Percentiles rank a stretch among this genome's conserved stretches.
Evolutionary conservation across 805 yeast genomes (phyloP).

Genomic region (Yamadazyma tumulicola): DNA sequence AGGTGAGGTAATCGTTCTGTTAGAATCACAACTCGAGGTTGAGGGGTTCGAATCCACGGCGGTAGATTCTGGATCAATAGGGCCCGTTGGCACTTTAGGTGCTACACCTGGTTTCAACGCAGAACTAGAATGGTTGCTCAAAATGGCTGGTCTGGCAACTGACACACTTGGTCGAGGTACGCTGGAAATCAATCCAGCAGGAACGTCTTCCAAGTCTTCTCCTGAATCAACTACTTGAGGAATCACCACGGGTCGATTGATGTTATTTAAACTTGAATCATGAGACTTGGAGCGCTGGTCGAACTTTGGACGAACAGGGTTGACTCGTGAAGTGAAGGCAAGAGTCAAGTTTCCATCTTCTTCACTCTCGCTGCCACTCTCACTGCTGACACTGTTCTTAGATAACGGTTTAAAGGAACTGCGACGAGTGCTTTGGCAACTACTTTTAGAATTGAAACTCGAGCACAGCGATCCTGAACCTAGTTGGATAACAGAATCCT

Average conservation of each 20-base stretch:
- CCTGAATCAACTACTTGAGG: constrained; percentile 23
- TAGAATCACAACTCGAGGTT: constrained; percentile 6
- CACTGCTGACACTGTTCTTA: constrained; percentile 8
- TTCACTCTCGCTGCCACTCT: constrained; percentile 31
- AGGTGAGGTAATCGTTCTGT: background rate
- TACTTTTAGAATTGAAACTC: constrained; percentile 1
- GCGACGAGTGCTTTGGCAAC: too few relatives aligned
- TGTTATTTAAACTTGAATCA: constrained; percentile 37
- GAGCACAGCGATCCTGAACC: constrained; percentile 2
- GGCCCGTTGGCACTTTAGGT: too few relatives aligned
- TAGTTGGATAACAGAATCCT: background rate
- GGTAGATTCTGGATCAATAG: background rate
- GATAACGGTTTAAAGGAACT: background rate
- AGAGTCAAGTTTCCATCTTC: constrained; percentile 44
- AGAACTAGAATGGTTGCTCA: constrained; percentile 15
- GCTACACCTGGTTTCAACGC: constrained; percentile 17
- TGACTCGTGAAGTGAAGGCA: constrained; percentile 41
- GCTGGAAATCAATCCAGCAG: constrained; percentile 32
- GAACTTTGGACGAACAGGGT: constrained; percentile 33
- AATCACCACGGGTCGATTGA: constrained; percentile 23
- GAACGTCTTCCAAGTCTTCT: constrained; percentile 41
- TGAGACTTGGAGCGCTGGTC: constrained; percentile 38
- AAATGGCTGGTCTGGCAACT: constrained; percentile 12
- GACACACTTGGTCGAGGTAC: constrained; percentile 27
- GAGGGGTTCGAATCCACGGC: background rate